Evolutionary conservation across 2,329 filamentous ascomycete species (phyloP), one percentile per base, ranked within the genome.

Genomic region (Trichoderma afroharzianum): DNA sequence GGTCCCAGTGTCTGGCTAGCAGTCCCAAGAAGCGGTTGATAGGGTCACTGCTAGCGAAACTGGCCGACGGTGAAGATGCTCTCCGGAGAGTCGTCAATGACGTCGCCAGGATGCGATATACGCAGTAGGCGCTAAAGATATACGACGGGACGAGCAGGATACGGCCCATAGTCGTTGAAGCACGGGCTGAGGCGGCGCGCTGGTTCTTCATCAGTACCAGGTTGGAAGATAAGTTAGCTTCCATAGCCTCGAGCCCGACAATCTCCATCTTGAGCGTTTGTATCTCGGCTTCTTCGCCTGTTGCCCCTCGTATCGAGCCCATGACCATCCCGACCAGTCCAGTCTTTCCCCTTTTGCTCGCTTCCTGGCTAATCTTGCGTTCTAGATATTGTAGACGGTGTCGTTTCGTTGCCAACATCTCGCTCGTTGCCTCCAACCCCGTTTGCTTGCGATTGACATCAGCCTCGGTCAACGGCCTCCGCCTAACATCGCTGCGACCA

Each of bases 21-120:
- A 97, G 85, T 6, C 93, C 92, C 9, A 97, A 88, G 73, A 95
- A 87, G 74, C 93, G 92, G 82, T 92, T 97, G 79, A 97, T 92
- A 0, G 94, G 94, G 78, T 97, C 94, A 18, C 90, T 91, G 68
- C 88, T 88, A 32, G 91, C 87, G 80, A 93, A 91, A 74, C 79
- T 81, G 47, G 88, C 82, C 18, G 79, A 77, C 1, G 79, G 79
- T 3, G 78, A 79, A 18, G 75, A 79, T 12, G 77, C 73, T 47
- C 93, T 90, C 5, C 90, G 90, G 5, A 93, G 74, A 1, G 89
- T 91, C 1, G 92, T 91, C 6, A 95, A 77, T 0, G 86, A 85
- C 0, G 93, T 96, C 1, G 93, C 92, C 21, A 88, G 79, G 74
- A 97, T 92, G 68, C 94, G 92, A 82, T 96, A 97, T 39, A 95